Percentiles rank a stretch among this genome's conserved stretches.
phyloP scores from a whole-genome alignment of 1,284 basidiomycete genomes.

The Takashimella tepidaria region DNA sequence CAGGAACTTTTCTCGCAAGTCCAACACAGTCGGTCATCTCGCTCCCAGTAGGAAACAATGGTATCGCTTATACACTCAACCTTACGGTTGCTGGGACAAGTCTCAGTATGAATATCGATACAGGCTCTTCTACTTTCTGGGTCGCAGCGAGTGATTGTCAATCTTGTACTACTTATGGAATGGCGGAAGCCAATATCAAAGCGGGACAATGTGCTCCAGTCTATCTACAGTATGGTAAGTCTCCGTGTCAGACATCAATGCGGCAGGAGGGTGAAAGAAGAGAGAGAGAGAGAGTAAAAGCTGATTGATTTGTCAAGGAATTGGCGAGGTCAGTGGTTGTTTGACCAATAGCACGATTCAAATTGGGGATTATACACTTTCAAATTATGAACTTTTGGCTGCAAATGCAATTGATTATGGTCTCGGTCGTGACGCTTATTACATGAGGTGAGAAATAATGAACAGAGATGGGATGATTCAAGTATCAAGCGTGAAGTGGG shows the following conservation, averaged over 20 bases:
- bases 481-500: no score
- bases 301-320: not conserved
- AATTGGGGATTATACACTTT: not conserved
- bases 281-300: no score
- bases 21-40: not conserved
- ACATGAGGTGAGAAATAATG: not conserved
- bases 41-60: not conserved
- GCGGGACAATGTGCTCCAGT: not conserved
- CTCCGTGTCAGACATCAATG: no score
- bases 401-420: not conserved
- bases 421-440: not conserved
- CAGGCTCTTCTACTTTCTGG: not conserved
- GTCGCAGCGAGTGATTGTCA: not conserved
- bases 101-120: not conserved
- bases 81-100: not conserved
- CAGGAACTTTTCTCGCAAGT: no score
- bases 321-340: not conserved
- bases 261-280: no score
- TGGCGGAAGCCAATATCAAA: not conserved
- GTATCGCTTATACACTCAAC: not conserved
- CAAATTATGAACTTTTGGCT: not conserved
- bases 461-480: no score
- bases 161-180: not conserved
- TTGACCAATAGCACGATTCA: not conserved
- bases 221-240: not conserved